Percentiles rank a stretch among this genome's conserved stretches.
Evolutionary conservation across 305 asterid genomes (phyloP).

Genomic region (Solanum chacoense): DNA sequence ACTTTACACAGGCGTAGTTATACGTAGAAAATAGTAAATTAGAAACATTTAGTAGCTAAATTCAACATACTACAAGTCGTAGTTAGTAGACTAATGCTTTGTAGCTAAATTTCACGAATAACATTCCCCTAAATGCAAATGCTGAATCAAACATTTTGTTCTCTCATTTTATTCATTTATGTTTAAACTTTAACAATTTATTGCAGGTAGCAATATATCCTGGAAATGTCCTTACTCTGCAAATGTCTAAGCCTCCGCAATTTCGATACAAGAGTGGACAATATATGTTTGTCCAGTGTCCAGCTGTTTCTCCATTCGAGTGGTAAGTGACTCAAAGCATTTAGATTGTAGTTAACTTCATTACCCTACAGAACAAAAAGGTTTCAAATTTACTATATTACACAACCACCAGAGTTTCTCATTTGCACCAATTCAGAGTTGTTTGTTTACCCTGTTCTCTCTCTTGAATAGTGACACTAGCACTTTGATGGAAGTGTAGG

Average conservation of each 20-base stretch:
- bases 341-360: background rate
- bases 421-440: background rate
- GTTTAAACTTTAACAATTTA: background rate
- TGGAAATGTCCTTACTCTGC: conserved; percentile 46
- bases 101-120: background rate
- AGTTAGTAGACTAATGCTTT: background rate
- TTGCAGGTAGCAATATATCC: conserved; percentile 51
- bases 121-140: background rate
- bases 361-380: background rate
- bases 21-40: background rate
- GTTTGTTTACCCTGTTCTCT: background rate
- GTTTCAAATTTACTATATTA: background rate
- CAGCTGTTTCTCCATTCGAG: conserved; percentile 50
- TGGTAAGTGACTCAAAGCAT: conserved; percentile 20
- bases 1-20: background rate
- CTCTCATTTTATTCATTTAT: background rate
- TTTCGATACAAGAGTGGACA: conserved; percentile 58
- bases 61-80: background rate
- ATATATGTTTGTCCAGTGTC: conserved; percentile 54
- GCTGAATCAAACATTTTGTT: background rate
- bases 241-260: conserved; percentile 56
- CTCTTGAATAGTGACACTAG: background rate
- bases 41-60: background rate
- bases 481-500: background rate
- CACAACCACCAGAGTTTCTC: background rate